Conservation (phyloP, 805 yeast species). For the Myxozyma neotropica region DNA sequence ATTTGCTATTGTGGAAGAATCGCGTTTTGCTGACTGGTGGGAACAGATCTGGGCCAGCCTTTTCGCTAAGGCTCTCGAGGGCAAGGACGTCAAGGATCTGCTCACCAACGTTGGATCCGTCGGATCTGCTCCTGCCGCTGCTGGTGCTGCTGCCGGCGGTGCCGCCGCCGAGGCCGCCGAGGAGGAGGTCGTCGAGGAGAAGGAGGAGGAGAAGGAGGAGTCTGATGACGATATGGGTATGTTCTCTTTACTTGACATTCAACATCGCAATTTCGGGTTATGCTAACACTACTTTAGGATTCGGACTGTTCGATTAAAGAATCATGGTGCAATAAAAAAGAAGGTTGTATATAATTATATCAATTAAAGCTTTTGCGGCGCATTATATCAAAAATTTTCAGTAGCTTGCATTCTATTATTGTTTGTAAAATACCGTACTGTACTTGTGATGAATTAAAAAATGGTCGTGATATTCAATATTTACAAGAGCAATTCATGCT, state of each 20-base stretch:
- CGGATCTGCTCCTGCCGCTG: conserved; percentile 74
- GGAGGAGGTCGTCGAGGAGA: conserved; percentile 36
- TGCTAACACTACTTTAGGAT: conserved; percentile 31
- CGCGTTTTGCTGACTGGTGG: neutral
- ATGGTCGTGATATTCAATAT: too few species aligned
- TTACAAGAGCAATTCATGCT: too few species aligned
- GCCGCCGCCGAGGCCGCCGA: conserved; percentile 41
- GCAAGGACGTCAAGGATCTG: conserved; percentile 80
- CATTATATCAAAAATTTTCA: too few species aligned
- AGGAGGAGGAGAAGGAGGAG: conserved; percentile 37
- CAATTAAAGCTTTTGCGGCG: conserved; percentile 6
- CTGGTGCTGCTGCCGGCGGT: conserved; percentile 66
- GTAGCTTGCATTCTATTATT: too few species aligned
- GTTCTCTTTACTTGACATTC: conserved; percentile 36
- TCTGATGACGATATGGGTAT: conserved; percentile 81
- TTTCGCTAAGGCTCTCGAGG: conserved; percentile 84
- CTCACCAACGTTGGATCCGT: conserved; percentile 69
- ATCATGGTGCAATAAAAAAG: neutral
- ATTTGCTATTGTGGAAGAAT: neutral
- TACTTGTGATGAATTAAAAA: neutral
- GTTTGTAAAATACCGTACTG: too few species aligned
- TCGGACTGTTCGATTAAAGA: conserved; percentile 70
- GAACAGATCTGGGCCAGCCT: conserved; percentile 76
- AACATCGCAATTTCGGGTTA: neutral
- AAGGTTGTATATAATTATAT: conserved; percentile 10